These are phyloP conservation scores for Crithidia mellificae DNA, from an alignment of 208 protist species.

Conservation along the genomic window DNA sequence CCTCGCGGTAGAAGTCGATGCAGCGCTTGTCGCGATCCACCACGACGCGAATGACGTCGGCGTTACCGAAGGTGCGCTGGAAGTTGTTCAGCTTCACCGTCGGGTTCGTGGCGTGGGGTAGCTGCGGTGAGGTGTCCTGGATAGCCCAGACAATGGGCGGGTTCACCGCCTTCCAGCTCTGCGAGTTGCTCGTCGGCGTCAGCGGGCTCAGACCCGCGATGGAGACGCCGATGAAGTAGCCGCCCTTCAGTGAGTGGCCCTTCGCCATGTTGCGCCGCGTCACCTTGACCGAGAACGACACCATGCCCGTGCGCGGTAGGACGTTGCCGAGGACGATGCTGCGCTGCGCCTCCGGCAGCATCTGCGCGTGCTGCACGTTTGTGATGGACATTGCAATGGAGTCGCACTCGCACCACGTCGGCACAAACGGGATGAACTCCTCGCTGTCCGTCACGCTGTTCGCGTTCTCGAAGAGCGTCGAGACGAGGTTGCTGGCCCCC, in stretches of 20 bases:
- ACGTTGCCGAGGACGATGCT: conserved; percentile 85
- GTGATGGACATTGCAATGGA: conserved; percentile 72
- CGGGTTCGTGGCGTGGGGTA: conserved; percentile 88
- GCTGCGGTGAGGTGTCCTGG: conserved; percentile 89
- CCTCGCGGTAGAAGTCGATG: conserved; percentile 86
- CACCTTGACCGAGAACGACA: conserved; percentile 86
- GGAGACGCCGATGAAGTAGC: conserved; percentile 88
- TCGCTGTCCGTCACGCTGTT: conserved; percentile 35
- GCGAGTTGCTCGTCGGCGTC: conserved; percentile 78
- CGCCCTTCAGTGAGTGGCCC: conserved; percentile 88
- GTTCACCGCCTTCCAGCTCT: conserved; percentile 87
- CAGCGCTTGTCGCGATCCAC: conserved; percentile 73
- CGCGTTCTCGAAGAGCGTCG: conserved; percentile 80
- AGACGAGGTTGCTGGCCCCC: conserved; percentile 54
- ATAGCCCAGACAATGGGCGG: conserved; percentile 90
- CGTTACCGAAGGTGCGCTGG: conserved; percentile 85
- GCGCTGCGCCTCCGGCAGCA: conserved; percentile 81
- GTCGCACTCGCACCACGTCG: conserved; percentile 83
- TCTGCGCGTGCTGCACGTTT: conserved; percentile 69
- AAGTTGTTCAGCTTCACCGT: conserved; percentile 90
- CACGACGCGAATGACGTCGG: conserved; percentile 78
- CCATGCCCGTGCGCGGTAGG: conserved; percentile 76
- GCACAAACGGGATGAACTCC: conserved; percentile 68
- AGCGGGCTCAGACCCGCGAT: conserved; percentile 66
- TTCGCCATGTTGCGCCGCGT: conserved; percentile 76